Evolutionary conservation across 768 basidiomycete species (phyloP).

Genomic region (Hygrophorus pudorinus): DNA sequence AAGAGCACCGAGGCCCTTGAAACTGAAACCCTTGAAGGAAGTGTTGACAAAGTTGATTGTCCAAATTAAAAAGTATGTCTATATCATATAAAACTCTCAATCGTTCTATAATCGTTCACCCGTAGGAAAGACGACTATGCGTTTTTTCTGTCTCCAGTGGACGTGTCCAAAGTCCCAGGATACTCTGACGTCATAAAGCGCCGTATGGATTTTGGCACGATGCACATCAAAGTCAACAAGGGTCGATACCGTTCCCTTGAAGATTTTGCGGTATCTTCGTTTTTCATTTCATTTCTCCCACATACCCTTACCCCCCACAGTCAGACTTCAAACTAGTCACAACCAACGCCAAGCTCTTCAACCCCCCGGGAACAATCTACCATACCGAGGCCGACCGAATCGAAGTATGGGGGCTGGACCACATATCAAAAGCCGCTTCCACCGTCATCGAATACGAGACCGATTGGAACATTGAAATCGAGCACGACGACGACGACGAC

Average conservation of each 20-base stretch:
- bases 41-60: conserved; percentile 55
- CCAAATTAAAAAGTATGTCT: conserved; percentile 65
- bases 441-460: conserved; percentile 77
- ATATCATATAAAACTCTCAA: background rate
- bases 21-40: conserved; percentile 73
- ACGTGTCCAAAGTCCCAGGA: conserved; percentile 46
- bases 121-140: conserved; percentile 78
- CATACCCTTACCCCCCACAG: conserved; percentile 22
- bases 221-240: conserved; percentile 65
- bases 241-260: conserved; percentile 74
- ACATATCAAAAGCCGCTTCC: conserved; percentile 57
- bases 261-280: conserved; percentile 59
- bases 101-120: background rate
- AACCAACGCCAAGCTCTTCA: conserved; percentile 66
- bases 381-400: conserved; percentile 64
- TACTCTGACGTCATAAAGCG: conserved; percentile 62
- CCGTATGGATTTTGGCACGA: conserved; percentile 92
- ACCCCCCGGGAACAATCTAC: conserved; percentile 66
- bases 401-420: conserved; percentile 62
- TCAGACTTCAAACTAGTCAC: conserved; percentile 65
- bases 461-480: conserved; percentile 77
- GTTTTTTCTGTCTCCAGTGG: conserved; percentile 67
- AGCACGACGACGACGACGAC: conserved; percentile 43
- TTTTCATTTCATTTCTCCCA: conserved; percentile 1
- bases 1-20: conserved; percentile 46